Evolutionary conservation across 2,329 filamentous ascomycete genomes (phyloP), one percentile per base, ranked within the genome.

Genomic region (Cercospora sp.): DNA sequence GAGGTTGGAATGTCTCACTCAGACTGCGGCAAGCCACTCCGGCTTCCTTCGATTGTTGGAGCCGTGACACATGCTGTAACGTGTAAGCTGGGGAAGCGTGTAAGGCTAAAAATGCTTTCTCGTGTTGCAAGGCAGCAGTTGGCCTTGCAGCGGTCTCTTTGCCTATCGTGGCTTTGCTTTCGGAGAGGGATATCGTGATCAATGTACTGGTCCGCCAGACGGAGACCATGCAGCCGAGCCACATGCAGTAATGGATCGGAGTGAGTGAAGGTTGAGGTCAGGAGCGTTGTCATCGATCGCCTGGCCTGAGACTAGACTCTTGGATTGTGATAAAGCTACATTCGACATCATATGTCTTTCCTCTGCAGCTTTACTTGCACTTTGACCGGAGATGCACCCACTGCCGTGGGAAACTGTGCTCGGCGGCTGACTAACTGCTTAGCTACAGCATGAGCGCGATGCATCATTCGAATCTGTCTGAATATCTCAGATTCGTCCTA

Each of bases 1-100:
- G 9, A 30, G 32, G 30, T 13, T 59, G 55, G 30, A 34, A 37
- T 37, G 28, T 59, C 32, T 59, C 55, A 24, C 16, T 59, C 55
- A 37, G 55, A 59, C 28, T 18, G 28, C 18, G 55, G 32, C 24
- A 24, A 34, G 28, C 16, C 28, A 34, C 30, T 37, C 32, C 55
- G 55, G 55, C 28, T 59, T 59, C 55, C 55, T 59, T 32, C 55
- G 30, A 18, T n/a, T 37, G 55, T 59, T 37, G 55, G 55, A 59
- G 55, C 55, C 55, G 55, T 24, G 32, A 24, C 55, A 59, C 55
- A 59, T 37, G 30, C 49, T 55, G 49, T 55, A 26, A 55, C 49
- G 49, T 55, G 49, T 55, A 55, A 55, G 24, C 49, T 55, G 7
- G 24, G 49, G 12, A 18, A 55, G 24, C 21, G 24, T 55, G 49